These are phyloP conservation scores for Serendipita sp. DNA, from an alignment of 1,284 basidiomycete genomes.

Conservation along the genomic window DNA sequence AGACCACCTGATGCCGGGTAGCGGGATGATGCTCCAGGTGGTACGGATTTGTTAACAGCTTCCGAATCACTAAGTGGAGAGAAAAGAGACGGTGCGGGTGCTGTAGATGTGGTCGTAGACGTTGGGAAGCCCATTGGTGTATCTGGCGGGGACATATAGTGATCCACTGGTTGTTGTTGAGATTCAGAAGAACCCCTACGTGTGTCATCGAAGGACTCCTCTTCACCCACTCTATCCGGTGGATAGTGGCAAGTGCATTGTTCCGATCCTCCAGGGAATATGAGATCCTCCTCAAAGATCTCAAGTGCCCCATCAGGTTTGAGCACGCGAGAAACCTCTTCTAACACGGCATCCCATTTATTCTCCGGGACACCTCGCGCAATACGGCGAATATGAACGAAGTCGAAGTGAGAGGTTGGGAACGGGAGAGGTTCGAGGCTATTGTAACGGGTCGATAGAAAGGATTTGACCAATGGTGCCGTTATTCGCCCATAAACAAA, in stretches of 20 bases:
- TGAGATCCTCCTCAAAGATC: conserved; percentile 55
- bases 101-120: not conserved
- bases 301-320: conserved; percentile 53
- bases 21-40: too few species aligned
- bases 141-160: not conserved
- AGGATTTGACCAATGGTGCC: too few species aligned
- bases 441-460: not conserved
- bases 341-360: conserved; percentile 21
- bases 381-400: conserved; percentile 55
- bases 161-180: not conserved
- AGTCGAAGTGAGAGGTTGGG: conserved; percentile 54
- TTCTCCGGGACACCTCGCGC: conserved; percentile 57
- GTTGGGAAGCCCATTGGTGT: not conserved
- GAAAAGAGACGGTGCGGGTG: not conserved
- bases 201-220: not conserved
- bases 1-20: not conserved
- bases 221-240: not conserved
- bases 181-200: not conserved
- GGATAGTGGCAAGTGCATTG: not conserved
- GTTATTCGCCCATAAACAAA: too few species aligned
- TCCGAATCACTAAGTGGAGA: too few species aligned
- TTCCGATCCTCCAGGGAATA: conserved; percentile 33
- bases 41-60: too few species aligned
- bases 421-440: conserved; percentile 56
- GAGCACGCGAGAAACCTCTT: conserved; percentile 50